Evolutionary conservation across 2,329 filamentous ascomycete species (phyloP), one percentile per base, ranked within the genome.

Genomic region (Trichoderma cornu-damae): DNA sequence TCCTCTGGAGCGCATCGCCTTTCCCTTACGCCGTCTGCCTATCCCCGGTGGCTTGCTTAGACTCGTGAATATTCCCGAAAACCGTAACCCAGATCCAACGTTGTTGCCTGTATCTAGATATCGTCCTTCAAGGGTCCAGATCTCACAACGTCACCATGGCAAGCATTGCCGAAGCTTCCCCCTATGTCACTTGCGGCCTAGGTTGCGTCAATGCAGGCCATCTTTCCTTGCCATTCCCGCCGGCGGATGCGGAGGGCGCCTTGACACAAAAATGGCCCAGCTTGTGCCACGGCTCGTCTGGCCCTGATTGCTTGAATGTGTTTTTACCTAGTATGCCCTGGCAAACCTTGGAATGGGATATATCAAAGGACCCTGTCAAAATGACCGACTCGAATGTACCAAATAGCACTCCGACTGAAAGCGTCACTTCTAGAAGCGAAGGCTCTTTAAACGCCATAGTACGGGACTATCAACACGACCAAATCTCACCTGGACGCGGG

Each of bases 231-330:
- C 44, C 53, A 16, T 56, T 42, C 11, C 24, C 53, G 26, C 44
- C 53, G 16, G 53, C 53, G n/a, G 53, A 40, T 14, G 42, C 26
- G 51, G 51, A 55, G 42, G 51, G 51, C 51, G 24, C 43, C 44
- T 34, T 46, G 53, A 30, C 53, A 35, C 30, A 42, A 18, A 43
- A 44, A 34, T 54, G 50, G 50, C 50, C 50, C 24, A n/a, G 20
- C 32, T 8, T 34, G 16, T 56, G 14, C 43, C 35, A 48, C 28
- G 6, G 24, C 32, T 24, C 53, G 5, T 20, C 34, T 6, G 44
- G 53, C 34, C 53, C 28, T 32, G 53, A 56, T 48, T 26, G 34
- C 18, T 9, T 44, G 6, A 12, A 49, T 7, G 24, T 16, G 12
- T 48, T 56, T 20, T 20, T 56, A 4, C 44, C 53, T 35, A n/a